These are phyloP conservation scores for Thelonectria blattea DNA, from an alignment of 2,329 filamentous ascomycete species.

Conservation along the genomic window DNA sequence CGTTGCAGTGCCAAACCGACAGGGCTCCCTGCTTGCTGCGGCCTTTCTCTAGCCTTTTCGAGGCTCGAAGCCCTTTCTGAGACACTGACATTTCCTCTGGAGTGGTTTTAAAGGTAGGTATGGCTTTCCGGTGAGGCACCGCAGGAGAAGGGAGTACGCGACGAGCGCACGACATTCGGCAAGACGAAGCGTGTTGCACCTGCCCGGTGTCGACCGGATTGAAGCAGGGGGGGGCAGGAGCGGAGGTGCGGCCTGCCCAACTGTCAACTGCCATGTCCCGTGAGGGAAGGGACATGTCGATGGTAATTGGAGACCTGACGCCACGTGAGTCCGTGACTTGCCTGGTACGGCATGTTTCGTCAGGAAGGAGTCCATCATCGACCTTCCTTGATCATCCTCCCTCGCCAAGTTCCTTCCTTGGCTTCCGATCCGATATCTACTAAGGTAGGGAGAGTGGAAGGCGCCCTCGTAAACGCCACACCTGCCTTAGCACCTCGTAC, in stretches of 20 bases:
- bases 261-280: no score
- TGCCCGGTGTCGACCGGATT: not conserved
- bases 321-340: no score
- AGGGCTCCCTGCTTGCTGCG: conserved; percentile 10
- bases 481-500: conserved; percentile 1
- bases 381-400: not conserved
- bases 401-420: not conserved
- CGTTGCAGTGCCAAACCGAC: not conserved
- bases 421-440: no score
- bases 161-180: not conserved
- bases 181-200: conserved; percentile 3
- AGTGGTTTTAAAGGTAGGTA: conserved; percentile 8
- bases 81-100: not conserved
- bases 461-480: not conserved
- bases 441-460: not conserved
- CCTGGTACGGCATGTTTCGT: not conserved
- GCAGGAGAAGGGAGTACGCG: not conserved
- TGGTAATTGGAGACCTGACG: no score
- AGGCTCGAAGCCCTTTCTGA: not conserved
- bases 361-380: not conserved
- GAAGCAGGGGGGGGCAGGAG: no score
- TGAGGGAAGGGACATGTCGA: no score
- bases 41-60: not conserved
- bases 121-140: conserved; percentile 11
- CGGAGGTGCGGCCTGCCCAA: no score